Conservation (phyloP, 176 grass and related monocot species). For the Ensete glaucum region DNA sequence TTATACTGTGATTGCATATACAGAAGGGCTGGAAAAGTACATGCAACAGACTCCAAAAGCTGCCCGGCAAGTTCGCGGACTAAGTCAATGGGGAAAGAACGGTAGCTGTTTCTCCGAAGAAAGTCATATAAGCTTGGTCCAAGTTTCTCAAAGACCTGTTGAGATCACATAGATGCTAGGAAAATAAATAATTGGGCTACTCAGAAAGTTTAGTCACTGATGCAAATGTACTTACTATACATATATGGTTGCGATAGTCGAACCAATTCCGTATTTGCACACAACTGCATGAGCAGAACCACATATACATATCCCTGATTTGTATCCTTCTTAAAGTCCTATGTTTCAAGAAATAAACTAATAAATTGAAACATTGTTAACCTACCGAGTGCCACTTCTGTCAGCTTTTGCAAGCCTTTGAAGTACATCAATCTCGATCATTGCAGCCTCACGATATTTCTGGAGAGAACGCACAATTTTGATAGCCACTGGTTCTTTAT, state of each 20-base stretch:
- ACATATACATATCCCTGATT: slow-evolving; percentile 8
- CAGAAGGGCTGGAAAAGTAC: slow-evolving; percentile 22
- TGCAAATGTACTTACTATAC: slow-evolving; percentile 97
- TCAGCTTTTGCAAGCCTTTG: slow-evolving; percentile 80
- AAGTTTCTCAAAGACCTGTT: slow-evolving; percentile 92
- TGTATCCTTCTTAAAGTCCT: slow-evolving; percentile 52
- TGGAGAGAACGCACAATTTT: slow-evolving; percentile 86
- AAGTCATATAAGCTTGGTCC: slow-evolving; percentile 89
- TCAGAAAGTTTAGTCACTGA: slow-evolving; percentile 13
- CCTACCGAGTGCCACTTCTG: slow-evolving; percentile 66
- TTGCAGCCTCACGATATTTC: slow-evolving; percentile 93
- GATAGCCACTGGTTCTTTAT: slow-evolving; percentile 78
- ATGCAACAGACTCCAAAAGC: slow-evolving; percentile 92
- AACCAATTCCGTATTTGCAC: slow-evolving; percentile 99
- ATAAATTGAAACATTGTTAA: slow-evolving; percentile 25
- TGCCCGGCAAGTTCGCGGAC: slow-evolving; percentile 82
- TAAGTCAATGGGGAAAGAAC: slow-evolving; percentile 76
- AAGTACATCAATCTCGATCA: slow-evolving; percentile 94
- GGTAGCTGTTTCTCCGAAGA: slow-evolving; percentile 69
- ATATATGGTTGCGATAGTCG: slow-evolving; percentile 99
- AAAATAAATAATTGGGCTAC: neutral
- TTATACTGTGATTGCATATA: neutral
- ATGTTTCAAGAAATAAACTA: slow-evolving; percentile 25
- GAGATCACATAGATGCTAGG: slow-evolving; percentile 10
- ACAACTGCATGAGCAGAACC: slow-evolving; percentile 91